Conservation (phyloP, 2,329 filamentous ascomycete genomes). For the Mariannaea elegans region DNA sequence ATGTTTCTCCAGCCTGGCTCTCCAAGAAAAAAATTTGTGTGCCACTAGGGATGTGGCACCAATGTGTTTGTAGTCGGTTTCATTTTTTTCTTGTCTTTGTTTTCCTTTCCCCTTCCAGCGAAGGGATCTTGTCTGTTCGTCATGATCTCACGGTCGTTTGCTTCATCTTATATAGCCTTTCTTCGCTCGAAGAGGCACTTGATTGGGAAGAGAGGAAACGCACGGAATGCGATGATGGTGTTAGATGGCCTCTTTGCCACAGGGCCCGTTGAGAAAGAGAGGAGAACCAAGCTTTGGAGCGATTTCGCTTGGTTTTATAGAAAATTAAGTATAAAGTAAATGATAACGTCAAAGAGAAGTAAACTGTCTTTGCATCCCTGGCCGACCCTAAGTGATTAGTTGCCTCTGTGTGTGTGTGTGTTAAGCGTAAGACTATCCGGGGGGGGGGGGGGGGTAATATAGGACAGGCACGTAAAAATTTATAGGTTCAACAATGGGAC, state of each 20-base stretch:
- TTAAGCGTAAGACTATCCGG: too few species aligned
- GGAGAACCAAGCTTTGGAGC: constrained; percentile 24
- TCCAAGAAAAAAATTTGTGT: constrained; percentile 6
- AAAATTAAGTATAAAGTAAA: constrained; percentile 36
- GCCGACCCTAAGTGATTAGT: too few species aligned
- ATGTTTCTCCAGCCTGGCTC: constrained; percentile 18
- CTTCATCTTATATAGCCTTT: neutral
- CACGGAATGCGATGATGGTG: constrained; percentile 25
- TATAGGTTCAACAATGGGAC: too few species aligned
- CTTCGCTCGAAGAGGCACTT: neutral
- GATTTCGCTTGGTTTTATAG: constrained; percentile 32
- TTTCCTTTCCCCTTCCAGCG: constrained; percentile 1
- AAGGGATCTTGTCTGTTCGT: neutral
- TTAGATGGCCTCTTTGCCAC: constrained; percentile 33
- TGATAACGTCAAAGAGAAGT: constrained; percentile 23
- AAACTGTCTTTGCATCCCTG: neutral
- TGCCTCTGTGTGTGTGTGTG: too few species aligned
- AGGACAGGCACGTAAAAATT: too few species aligned
- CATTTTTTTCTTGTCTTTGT: constrained; percentile 5
- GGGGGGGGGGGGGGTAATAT: too few species aligned
- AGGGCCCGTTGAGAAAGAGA: constrained; percentile 21
- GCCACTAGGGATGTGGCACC: constrained; percentile 20
- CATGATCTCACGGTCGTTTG: neutral
- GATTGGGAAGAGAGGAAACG: constrained; percentile 19
- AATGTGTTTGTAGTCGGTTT: neutral